Conservation (phyloP, 208 protist species). For the Acanthamoeba sp. region DNA sequence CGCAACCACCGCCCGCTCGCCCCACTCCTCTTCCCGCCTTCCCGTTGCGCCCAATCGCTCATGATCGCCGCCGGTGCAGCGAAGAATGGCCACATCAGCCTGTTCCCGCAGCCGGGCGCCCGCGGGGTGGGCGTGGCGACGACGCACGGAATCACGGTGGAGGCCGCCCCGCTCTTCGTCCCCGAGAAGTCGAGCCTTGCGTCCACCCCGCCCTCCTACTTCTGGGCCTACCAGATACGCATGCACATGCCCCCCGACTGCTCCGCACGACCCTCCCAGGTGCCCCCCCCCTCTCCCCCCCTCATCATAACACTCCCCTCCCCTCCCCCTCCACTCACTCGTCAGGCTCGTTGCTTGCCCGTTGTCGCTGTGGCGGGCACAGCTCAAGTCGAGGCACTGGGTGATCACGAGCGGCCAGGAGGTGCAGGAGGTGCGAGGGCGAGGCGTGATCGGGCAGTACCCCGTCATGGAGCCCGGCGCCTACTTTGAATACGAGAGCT, state of each 20-base stretch:
- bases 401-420: constrained; percentile 48
- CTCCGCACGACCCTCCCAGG: constrained; percentile 43
- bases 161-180: constrained; percentile 47
- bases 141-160: constrained; percentile 49
- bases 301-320: not conserved
- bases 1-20: not conserved
- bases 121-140: constrained; percentile 55
- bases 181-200: constrained; percentile 41
- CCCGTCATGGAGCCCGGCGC: constrained; percentile 69
- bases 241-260: constrained; percentile 54
- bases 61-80: not conserved
- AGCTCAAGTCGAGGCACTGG: constrained; percentile 73
- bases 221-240: constrained; percentile 68
- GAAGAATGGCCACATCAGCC: not conserved
- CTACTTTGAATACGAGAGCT: constrained; percentile 74
- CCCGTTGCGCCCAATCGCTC: too few species aligned
- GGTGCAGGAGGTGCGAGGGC: constrained; percentile 52
- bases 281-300: not conserved
- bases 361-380: not conserved
- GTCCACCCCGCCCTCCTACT: constrained; percentile 59
- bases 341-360: not conserved
- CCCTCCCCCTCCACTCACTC: not conserved
- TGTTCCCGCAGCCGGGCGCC: constrained; percentile 30
- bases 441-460: constrained; percentile 63
- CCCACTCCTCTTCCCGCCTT: not conserved